Conservation (phyloP, 352 stramenopile genomes). For the Lagenidium sp. region DNA sequence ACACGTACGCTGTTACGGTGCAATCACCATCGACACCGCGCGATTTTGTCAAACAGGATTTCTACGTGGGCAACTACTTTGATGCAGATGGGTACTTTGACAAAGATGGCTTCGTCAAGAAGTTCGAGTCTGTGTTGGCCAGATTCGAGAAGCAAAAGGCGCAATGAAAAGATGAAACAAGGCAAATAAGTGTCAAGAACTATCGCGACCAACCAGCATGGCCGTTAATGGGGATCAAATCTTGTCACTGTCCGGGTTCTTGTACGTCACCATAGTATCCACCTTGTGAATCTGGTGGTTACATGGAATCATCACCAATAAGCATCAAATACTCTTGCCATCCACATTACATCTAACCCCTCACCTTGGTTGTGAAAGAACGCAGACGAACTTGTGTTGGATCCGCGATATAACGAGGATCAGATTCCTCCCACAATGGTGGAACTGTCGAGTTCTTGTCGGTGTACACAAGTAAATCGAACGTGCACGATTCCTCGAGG, state of each 20-base stretch:
- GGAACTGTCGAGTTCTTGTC: conserved; percentile 94
- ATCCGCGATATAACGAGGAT: conserved; percentile 97
- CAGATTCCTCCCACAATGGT: conserved; percentile 96
- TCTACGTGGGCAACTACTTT: conserved; percentile 83
- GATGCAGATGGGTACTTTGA: conserved; percentile 81
- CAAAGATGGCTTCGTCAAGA: conserved; percentile 66
- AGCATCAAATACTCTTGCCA: not conserved
- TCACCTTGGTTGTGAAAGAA: conserved; percentile 97
- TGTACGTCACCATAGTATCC: conserved; percentile 97
- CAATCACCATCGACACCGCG: conserved; percentile 20
- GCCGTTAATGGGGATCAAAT: too few species aligned
- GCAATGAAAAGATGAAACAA: conserved; percentile 50
- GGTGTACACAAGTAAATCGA: conserved; percentile 99
- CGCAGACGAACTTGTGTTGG: conserved; percentile 96
- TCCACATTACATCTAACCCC: not conserved
- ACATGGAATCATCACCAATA: conserved; percentile 13
- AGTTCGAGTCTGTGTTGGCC: conserved; percentile 45
- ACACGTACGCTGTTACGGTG: conserved; percentile 48
- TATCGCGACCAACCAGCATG: too few species aligned
- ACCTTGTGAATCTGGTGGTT: conserved; percentile 93
- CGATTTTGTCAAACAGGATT: conserved; percentile 27
- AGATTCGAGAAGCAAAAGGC: conserved; percentile 70
- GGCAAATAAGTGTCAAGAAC: too few species aligned
- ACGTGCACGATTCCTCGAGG: conserved; percentile 96
- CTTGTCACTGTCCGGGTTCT: conserved; percentile 77